Base-by-base conservation (phyloP, 306 rosid genomes). In the Prinsepia uniflora region DNA sequence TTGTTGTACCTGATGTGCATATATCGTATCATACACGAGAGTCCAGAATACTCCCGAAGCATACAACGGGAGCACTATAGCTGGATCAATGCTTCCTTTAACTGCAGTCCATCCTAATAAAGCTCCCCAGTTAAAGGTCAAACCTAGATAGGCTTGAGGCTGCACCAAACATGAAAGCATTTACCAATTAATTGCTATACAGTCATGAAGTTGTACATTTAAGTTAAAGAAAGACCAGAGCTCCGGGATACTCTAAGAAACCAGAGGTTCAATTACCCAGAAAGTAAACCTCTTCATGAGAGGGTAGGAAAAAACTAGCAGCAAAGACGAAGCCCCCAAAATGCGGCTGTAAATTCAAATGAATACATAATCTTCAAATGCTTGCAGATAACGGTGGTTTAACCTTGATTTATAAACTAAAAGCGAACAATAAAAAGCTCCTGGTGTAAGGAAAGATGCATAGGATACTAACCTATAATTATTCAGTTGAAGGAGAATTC, bases 61-160 rank as follows among this genome's bases (percentile, higher is more conserved):
- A 75, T 94, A 94, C 53, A 94, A 84, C 43, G 98, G 98, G 63
- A 94, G 79, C 70, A 94, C 95, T 47, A 89, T 65, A 55, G 87
- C 76, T 76, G 89, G 96, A 78, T 94, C 95, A 75, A 90, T 77
- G 80, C 82, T 82, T 79, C 96, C 95, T 80, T 69, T 88, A 70
- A 93, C 36, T 10, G 98, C 97, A 47, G 97, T 79, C 98, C 98
- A 93, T 72, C 98, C 98, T 78, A 93, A 80, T 54, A 93, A 77
- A 74, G 97, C 96, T 73, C 98, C 98, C 97, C 97, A 90, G 42
- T 93, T 93, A 81, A 90, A 90, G 72, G 97, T 83, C 81, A 93
- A 74, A 68, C 98, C 97, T 63, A 93, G 89, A 81, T 41, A 93
- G 45, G 97, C 98, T 85, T 93, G 98, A 80, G 98, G 97, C 98